Conservation (phyloP, 768 basidiomycete species). For the Mycena leptocephala region DNA sequence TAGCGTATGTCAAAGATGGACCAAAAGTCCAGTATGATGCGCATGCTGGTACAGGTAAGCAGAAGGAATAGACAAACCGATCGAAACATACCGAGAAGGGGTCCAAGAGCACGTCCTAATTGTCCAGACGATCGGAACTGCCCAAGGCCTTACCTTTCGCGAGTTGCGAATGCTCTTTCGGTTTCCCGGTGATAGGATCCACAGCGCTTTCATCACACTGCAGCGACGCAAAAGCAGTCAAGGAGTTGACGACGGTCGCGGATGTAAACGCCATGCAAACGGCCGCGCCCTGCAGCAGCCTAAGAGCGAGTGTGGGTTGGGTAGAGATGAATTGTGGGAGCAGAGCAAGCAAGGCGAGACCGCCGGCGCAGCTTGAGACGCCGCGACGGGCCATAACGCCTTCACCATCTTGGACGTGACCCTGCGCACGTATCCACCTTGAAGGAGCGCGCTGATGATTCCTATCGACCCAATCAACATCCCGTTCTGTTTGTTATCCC, state of each 20-base stretch:
- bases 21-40: conserved; percentile 93
- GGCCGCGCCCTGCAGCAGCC: conserved; percentile 78
- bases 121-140: conserved; percentile 94
- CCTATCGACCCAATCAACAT: conserved; percentile 91
- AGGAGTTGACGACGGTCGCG: conserved; percentile 94
- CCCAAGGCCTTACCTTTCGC: conserved; percentile 91
- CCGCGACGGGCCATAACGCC: conserved; percentile 89
- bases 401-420: conserved; percentile 84
- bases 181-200: conserved; percentile 72
- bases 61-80: conserved; percentile 26
- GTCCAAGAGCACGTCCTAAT: conserved; percentile 93
- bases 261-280: conserved; percentile 93
- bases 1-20: conserved; percentile 81
- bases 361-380: conserved; percentile 79
- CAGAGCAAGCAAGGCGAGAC: conserved; percentile 79
- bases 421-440: conserved; percentile 96
- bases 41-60: conserved; percentile 69
- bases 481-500: conserved; percentile 93
- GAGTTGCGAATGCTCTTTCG: conserved; percentile 75
- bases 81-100: conserved; percentile 80
- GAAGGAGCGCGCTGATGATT: conserved; percentile 89
- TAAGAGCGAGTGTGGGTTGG: conserved; percentile 62
- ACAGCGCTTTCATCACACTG: conserved; percentile 86
- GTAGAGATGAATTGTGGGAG: conserved; percentile 72
- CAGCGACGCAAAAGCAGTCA: conserved; percentile 92